Evolutionary conservation across 345 rosid species (phyloP).

Genomic region (Dipteronia dyeriana): DNA sequence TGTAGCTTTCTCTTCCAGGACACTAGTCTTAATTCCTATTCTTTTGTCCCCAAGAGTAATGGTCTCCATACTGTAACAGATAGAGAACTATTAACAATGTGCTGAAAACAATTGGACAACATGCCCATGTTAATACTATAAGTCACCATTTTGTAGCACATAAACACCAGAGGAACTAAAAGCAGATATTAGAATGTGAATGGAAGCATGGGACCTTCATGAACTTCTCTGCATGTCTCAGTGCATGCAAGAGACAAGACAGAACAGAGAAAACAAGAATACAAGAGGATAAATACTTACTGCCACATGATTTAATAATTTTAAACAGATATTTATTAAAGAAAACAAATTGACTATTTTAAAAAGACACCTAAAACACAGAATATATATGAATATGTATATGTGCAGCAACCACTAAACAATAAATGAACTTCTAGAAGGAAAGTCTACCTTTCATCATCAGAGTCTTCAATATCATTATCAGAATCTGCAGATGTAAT

Average conservation of each 20-base stretch:
- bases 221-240: not conserved
- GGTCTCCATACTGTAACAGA: constrained; percentile 90
- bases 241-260: not conserved
- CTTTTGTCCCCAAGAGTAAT: constrained; percentile 98
- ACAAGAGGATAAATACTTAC: not conserved
- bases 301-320: not conserved
- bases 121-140: not conserved
- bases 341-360: not conserved
- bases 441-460: constrained; percentile 81
- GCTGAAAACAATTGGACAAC: constrained; percentile 8
- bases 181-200: not conserved
- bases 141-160: not conserved
- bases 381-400: not conserved
- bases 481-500: constrained; percentile 98
- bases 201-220: not conserved
- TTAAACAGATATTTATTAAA: not conserved
- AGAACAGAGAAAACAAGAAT: not conserved
- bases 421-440: constrained; percentile 12
- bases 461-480: constrained; percentile 86
- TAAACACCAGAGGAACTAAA: not conserved
- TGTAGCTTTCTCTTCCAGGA: constrained; percentile 97
- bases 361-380: not conserved
- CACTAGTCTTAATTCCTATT: constrained; percentile 97
- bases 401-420: not conserved
- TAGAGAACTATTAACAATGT: constrained; percentile 23